Evolutionary conservation across 345 rosid species (phyloP), one percentile per base, ranked within the genome.

Genomic region (Barbarea vulgaris): DNA sequence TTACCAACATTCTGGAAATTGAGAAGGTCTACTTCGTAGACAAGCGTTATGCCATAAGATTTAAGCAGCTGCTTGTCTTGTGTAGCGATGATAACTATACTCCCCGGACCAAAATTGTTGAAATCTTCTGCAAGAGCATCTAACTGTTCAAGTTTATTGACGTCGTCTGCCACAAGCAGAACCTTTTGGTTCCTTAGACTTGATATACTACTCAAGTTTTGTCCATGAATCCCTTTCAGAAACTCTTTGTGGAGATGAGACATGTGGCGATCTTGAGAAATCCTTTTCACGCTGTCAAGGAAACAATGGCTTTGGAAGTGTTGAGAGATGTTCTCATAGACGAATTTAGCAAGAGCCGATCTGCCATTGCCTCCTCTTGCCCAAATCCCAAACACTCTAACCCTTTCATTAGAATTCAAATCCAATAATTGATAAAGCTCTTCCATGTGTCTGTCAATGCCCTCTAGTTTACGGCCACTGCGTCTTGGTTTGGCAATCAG

Each of bases 341-440:
- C 54, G 46, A 30, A 22, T 4, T 15, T 69, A 52, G 79, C 79
- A 0, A 76, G 48, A 60, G 79, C 69, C 1, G 74, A 61, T 61
- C 79, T 69, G 1, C 70, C 57, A 4, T 10, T 51, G 27, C 64
- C 6, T 77, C 65, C 80, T 52, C 70, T 42, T 6, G 65, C 65
- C 80, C 80, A 69, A 2, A 77, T 77, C 37, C 75, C 75, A 0
- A 77, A 5, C 7, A 77, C 52, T 63, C 75, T 69, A n/a, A n/a
- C n/a, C 53, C 11, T 3, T 18, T 44, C 46, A 1, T 54, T 69
- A 2, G 70, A 53, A 7, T 64, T 77, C 59, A 70, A 21, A 37
- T 77, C 57, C 18, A 70, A 0, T 25, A 64, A 34, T 21, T 25
- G 15, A 8, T 47, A 10, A 4, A 52, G 36, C 1, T 67, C 50